Evolutionary conservation across 768 basidiomycete genomes (phyloP), one percentile per base, ranked within the genome.

Genomic region (Galerina marginata): DNA sequence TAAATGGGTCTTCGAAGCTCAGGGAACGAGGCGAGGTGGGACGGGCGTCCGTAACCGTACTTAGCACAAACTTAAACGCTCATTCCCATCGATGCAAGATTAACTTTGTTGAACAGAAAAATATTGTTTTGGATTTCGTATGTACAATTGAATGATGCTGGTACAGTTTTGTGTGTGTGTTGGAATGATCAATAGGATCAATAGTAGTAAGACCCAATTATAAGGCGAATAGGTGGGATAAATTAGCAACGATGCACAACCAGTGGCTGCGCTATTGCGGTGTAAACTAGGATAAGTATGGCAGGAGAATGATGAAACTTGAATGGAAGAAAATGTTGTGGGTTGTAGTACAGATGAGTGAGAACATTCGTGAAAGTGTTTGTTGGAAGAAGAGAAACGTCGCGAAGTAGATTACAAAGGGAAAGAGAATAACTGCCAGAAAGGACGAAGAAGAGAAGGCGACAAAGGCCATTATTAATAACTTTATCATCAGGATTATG

Each of bases 301-400:
- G 37, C 37, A 51, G 37, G 44, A 20, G 54, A 20, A 49, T 9
- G 9, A 57, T 25, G 25, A 49, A 44, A 51, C 40, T 25, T 36
- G 54, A 44, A 44, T 20, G 49, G 37, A 23, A 48, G 14, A 23
- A 39, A n/a, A 48, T 20, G 14, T 50, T 12, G 38, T 37, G 43
- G 49, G 43, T 54, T 38, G 53, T 60, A 47, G 59, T 60, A 60
- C 59, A 60, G 47, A 54, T 54, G 52, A 47, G 9, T 38, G 37
- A 45, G 15, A 45, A 37, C n/a, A 11, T 37, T 56, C 25, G 45
- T 45, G 55, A 56, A 38, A 6, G 20, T 20, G 20, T 20, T 46
- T 37, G 45, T 57, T 39, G 55, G 36, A 37, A 56, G 47, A 26
- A 4, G 38, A 23, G 37, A n/a, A 55, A 40, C 29, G 29, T 33